Evolutionary conservation across 176 grass and related monocot species (phyloP), one percentile per base, ranked within the genome.

Genomic region (Musa schizocarpa): DNA sequence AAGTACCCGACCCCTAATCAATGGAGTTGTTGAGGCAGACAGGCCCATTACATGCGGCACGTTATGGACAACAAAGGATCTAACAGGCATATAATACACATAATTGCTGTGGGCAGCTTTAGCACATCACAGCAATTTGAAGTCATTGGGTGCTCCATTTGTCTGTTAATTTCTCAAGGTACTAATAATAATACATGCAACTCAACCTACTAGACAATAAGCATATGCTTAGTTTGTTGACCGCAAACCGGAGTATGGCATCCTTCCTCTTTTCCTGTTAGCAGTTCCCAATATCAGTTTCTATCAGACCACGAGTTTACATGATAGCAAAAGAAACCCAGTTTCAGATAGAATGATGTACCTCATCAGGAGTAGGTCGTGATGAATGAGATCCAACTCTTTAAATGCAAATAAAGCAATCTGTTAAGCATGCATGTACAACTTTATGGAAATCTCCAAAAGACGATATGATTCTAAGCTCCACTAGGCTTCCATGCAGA

Each of bases 401-500:
- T 26, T 13, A 26, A 56, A 56, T 14, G 34, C 34, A 43, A 43
- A 43, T 43, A 43, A 43, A 43, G 34, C 34, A 43, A 43, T 43
- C 34, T 43, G 34, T 43, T 43, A 43, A 43, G 34, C 34, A 43
- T 43, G 63, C 23, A 66, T 29, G 21, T 13, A 13, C 13, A 13
- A 66, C 25, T 66, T 66, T 6, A 14, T 51, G 29, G 48, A 70
- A 2, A 50, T 50, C 48, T 50, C 10, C 19, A 21, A 8, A 70
- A 50, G 4, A 43, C 34, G 34, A 43, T 68, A 13, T 9, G 16
- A 70, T 25, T 27, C 2, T 73, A 54, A n/a, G 72, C 23, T 16
- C 53, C 53, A 17, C 17, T 74, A 12, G 53, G 72, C 22, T 56
- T 74, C 72, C 72, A 74, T 57, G 72, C 17, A 9, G 72, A 74